Evolutionary conservation across 176 grass and related monocot genomes (phyloP).

Genomic region (Puccinellia tenuiflora): DNA sequence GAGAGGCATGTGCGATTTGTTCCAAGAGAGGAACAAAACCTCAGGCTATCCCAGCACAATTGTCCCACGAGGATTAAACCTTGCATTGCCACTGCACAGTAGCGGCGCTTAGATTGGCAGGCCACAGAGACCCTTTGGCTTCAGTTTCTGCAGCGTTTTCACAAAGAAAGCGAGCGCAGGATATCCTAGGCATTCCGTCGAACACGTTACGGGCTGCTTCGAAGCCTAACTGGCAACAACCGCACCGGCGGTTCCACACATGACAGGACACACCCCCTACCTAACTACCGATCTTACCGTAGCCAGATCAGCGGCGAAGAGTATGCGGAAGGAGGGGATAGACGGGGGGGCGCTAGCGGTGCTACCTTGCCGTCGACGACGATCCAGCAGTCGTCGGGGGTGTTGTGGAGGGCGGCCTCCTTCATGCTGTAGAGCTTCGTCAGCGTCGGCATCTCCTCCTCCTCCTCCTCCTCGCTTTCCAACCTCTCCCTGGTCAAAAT

Average conservation of each 20-base stretch:
- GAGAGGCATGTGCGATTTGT: not conserved
- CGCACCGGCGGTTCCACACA: too few species aligned
- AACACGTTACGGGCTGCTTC: not conserved
- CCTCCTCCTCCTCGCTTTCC: not conserved
- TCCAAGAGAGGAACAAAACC: not conserved
- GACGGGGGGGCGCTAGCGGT: not conserved
- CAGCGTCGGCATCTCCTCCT: slow-evolving; percentile 51
- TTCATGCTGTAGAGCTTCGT: slow-evolving; percentile 76
- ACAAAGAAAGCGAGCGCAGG: not conserved
- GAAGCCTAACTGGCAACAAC: not conserved
- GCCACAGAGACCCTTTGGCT: not conserved
- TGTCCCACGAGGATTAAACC: not conserved
- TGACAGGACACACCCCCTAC: not conserved
- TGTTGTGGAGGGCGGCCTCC: slow-evolving; percentile 68
- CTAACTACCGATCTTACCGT: not conserved
- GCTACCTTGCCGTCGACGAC: slow-evolving; percentile 80
- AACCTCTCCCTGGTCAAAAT: not conserved
- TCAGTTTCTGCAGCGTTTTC: not conserved
- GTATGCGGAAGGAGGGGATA: not conserved
- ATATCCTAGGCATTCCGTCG: slow-evolving; percentile 25
- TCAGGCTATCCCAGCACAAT: not conserved
- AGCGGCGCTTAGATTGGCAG: not conserved
- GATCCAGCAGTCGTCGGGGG: slow-evolving; percentile 70
- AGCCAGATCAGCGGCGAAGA: not conserved
- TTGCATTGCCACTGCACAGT: not conserved